Base-by-base conservation (phyloP, 495 filamentous ascomycete species). In the Hyaloscypha hepaticicola region DNA sequence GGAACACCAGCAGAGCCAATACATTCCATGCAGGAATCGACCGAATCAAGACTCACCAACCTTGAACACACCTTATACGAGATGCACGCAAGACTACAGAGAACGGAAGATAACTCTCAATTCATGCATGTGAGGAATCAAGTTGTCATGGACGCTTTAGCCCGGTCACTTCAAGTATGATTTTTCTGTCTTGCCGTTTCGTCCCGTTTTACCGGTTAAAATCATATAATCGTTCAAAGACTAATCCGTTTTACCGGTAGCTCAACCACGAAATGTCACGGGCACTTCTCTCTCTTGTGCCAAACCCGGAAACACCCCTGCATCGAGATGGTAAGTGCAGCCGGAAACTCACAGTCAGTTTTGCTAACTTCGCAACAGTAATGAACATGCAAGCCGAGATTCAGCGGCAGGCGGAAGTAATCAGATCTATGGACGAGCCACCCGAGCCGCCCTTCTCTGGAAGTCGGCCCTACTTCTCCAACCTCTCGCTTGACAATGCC, bases 51-150 rank as follows among this genome's bases (percentile, higher is more conserved):
- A 69, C 75, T 98, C 63, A 81, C 83, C 72, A 82, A 81, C 61
- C 77, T 99, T 34, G 95, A 99, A 73, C 88, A 96, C 72, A 85
- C 84, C 8, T 73, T 96, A 22, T 93, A 89, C 71, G 94, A 97
- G 55, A 82, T 97, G 75, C 86, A 85, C 72, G 77, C 79, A 60
- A 85, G 93, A 64, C 78, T 97, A 41, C 80, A 84, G 66, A 88
- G 93, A 28, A 88, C 90, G 29, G 95, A 99, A 73, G 95, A 99
- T 71, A 88, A 83, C 60, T 88, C 90, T 62, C 84, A 88, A 28
- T 85, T 87, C 50, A 80, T 97, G 73, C 90, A 86, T 69, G 81
- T 89, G 60, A 92, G 89, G 76, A 93, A 91, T 69, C 90, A 94
- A 68, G 82, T 85, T 49, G 85, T 96, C 74, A 85, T 89, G 67